Base-by-base conservation (phyloP, 2,329 filamentous ascomycete species). In the Ceratocystis diversiconidia region DNA sequence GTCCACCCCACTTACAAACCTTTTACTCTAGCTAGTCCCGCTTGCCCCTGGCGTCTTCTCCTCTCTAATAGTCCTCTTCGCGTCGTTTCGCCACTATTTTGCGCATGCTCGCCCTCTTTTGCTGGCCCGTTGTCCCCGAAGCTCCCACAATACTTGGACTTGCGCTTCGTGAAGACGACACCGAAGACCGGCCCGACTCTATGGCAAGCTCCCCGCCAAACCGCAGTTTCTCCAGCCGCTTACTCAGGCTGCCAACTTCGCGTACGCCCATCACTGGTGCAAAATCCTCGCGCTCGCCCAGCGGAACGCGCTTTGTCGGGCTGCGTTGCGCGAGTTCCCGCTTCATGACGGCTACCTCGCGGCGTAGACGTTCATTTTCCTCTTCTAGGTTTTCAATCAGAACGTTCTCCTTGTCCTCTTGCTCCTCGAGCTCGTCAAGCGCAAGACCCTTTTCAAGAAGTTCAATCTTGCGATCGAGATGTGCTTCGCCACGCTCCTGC, bases 381-480 rank as follows among this genome's bases (percentile, higher is more conserved):
- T 84, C 76, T 70, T 88, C 83, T 0, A 91, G 76, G 59, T 87
- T 81, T 71, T 87, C 82, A 5, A 85, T 77, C 1, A 83, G 73
- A 1, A 82, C 75, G 57, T 86, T 86, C 72, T 86, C 82, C 70
- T 60, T 64, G 60, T 79, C 80, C 63, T 86, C 84, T 0, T 78
- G 75, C n/a, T 69, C 71, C 69, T 74, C 75, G 30, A 74, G 74
- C 32, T 62, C 46, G 22, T 66, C 65, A 10, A 66, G 52, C 32
- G 61, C 61, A 22, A 82, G 74, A 1, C 79, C 75, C 1, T 79
- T 77, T 72, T 83, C 81, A 57, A 84, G 78, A 0, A 84, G 77
- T 67, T 82, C 92, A 6, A 95, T 81, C 76, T 99, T 99, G 69
- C 84, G 84, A 73, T 97, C 92, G 72, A 94, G 82, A 74, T 95